Evolutionary conservation across 2,329 filamentous ascomycete species (phyloP).

Genomic region (Elsinoe ampelina): DNA sequence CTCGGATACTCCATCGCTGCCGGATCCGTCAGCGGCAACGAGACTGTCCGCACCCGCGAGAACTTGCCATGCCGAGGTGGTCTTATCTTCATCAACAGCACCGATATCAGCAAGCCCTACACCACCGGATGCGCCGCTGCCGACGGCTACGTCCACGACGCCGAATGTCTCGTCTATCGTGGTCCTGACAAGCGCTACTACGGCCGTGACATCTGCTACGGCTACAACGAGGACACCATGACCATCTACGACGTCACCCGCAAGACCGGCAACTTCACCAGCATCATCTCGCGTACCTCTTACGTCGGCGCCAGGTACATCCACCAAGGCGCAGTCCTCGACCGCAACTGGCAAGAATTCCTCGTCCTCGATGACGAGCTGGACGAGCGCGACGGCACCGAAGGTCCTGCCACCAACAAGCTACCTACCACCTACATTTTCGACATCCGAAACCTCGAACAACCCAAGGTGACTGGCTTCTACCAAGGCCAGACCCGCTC

Average conservation of each 20-base stretch:
- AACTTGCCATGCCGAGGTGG: constrained; percentile 35
- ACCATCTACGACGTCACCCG: constrained; percentile 37
- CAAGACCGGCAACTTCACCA: constrained; percentile 27
- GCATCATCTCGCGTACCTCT: constrained; percentile 40
- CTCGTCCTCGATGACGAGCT: constrained; percentile 47
- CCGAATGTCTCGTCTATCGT: constrained; percentile 46
- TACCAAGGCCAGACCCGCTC: constrained; percentile 28
- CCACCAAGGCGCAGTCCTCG: constrained; percentile 46
- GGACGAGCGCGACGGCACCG: constrained; percentile 38
- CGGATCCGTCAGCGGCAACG: constrained; percentile 33
- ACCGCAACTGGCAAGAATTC: constrained; percentile 36
- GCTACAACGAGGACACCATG: constrained; percentile 42
- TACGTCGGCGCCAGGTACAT: constrained; percentile 44
- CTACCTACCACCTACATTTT: constrained; percentile 42
- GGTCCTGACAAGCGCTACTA: constrained; percentile 40
- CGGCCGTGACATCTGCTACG: constrained; percentile 43
- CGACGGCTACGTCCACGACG: constrained; percentile 51
- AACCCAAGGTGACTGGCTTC: constrained; percentile 33
- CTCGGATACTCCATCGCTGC: constrained; percentile 39
- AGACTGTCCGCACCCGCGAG: constrained; percentile 18
- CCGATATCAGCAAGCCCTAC: constrained; percentile 42
- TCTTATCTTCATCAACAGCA: constrained; percentile 46
- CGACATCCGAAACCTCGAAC: constrained; percentile 38
- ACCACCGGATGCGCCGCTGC: constrained; percentile 42
- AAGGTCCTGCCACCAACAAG: constrained; percentile 35